Percentiles rank a stretch among this genome's conserved stretches.
These are phyloP conservation scores for Diospyros lotus DNA, from an alignment of 148 eudicot genomes.

Conservation along the genomic window DNA sequence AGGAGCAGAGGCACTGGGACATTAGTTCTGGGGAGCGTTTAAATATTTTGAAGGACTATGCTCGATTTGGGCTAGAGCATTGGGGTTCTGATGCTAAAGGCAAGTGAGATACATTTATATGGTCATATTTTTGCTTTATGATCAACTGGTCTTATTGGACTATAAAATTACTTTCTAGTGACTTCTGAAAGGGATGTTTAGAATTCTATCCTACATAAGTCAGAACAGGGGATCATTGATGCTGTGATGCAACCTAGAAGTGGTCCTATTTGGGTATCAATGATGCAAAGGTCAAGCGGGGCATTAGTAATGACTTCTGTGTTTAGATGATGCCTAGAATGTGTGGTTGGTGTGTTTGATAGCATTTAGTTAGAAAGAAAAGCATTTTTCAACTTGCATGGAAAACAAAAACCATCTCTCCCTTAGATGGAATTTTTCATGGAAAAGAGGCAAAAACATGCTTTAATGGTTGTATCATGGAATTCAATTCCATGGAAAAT, in stretches of 20 bases:
- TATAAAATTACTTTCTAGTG: too few relatives aligned
- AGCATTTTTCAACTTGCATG: too few relatives aligned
- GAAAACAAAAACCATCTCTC: too few relatives aligned
- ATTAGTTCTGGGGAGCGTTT: slow-evolving; percentile 83
- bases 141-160: background rate
- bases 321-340: background rate
- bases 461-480: too few relatives aligned
- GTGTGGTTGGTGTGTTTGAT: background rate
- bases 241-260: background rate
- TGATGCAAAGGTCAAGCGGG: background rate
- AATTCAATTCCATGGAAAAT: too few relatives aligned
- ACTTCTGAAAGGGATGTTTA: too few relatives aligned
- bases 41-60: slow-evolving; percentile 80
- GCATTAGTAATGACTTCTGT: background rate
- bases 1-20: slow-evolving; percentile 98
- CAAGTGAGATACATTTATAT: slow-evolving; percentile 16
- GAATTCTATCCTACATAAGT: too few relatives aligned
- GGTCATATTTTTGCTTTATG: background rate
- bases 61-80: slow-evolving; percentile 86
- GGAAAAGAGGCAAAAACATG: too few relatives aligned
- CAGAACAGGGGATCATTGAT: background rate
- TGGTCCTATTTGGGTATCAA: background rate
- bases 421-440: too few relatives aligned
- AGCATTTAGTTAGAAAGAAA: too few relatives aligned
- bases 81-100: slow-evolving; percentile 99